Conservation (phyloP, 495 filamentous ascomycete species). For the Sporormia fimetaria region DNA sequence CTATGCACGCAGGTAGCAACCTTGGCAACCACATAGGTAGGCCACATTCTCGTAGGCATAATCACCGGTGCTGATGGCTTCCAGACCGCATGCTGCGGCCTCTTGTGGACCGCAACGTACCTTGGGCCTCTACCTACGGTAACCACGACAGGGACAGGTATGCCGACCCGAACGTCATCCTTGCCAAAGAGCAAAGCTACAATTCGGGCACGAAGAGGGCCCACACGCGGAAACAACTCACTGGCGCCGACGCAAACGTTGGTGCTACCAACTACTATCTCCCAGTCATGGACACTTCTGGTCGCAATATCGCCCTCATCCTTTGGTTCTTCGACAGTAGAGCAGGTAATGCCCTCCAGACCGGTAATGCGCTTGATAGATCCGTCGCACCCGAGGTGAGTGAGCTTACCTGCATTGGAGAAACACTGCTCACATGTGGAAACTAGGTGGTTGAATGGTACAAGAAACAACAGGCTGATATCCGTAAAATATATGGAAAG, state of each 20-base stretch:
- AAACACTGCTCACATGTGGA: not conserved
- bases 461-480: conserved; percentile 33
- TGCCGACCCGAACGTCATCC: conserved; percentile 43
- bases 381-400: too few species aligned
- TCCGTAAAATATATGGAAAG: conserved; percentile 34
- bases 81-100: conserved; percentile 52
- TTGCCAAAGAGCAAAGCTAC: too few species aligned
- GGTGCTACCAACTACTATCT: conserved; percentile 67
- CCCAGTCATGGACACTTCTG: conserved; percentile 34
- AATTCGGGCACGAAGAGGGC: too few species aligned
- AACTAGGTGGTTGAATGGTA: conserved; percentile 52
- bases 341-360: conserved; percentile 18
- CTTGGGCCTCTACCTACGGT: conserved; percentile 62
- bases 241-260: conserved; percentile 44
- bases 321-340: conserved; percentile 70
- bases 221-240: conserved; percentile 38
- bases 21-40: conserved; percentile 47
- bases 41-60: too few species aligned
- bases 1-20: conserved; percentile 46
- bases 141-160: conserved; percentile 61
- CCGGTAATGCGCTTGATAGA: not conserved
- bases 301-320: conserved; percentile 39
- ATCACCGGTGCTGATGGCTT: too few species aligned
- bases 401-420: not conserved
- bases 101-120: conserved; percentile 40